These are phyloP conservation scores for Fusarium armeniacum DNA, from an alignment of 2,329 filamentous ascomycete species.

Conservation along the genomic window DNA sequence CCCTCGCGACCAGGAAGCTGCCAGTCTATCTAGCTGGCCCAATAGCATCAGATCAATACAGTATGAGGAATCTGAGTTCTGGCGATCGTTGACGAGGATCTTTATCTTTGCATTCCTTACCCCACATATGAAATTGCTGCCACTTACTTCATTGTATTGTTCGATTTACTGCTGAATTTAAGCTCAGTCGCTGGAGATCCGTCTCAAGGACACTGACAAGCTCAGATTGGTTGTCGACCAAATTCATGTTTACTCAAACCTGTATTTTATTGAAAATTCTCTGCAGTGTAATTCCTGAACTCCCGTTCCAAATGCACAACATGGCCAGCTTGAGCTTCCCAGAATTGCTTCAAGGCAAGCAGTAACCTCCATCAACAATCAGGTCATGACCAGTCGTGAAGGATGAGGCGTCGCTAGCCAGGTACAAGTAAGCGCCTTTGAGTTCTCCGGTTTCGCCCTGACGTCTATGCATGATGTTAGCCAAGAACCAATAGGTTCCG, in stretches of 20 bases:
- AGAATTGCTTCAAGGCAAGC: slow-evolving; percentile 57
- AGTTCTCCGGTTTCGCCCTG: slow-evolving; percentile 81
- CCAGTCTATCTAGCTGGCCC: neutral
- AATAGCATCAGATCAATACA: neutral
- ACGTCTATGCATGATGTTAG: slow-evolving; percentile 61
- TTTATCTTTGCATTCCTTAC: slow-evolving; percentile 7
- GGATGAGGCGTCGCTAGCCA: slow-evolving; percentile 84
- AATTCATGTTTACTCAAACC: slow-evolving; percentile 14
- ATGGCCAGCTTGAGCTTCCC: neutral
- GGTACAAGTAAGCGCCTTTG: slow-evolving; percentile 85
- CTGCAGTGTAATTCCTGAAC: slow-evolving; percentile 11
- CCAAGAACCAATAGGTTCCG: neutral
- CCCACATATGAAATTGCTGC: slow-evolving; percentile 4
- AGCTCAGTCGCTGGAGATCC: neutral
- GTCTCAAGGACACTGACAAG: neutral
- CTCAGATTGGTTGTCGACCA: neutral
- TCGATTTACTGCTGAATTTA: neutral
- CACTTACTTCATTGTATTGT: neutral
- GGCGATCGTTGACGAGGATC: slow-evolving; percentile 13
- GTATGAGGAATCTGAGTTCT: slow-evolving; percentile 13
- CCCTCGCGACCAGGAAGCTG: neutral
- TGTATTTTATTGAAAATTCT: neutral
- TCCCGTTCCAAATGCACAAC: slow-evolving; percentile 5
- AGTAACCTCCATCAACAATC: slow-evolving; percentile 82
- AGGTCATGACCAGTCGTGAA: slow-evolving; percentile 84